Percentiles rank a stretch among this genome's conserved stretches.
Evolutionary conservation across 1,284 basidiomycete genomes (phyloP).

Genomic region (Coniferiporia sulphurascens): DNA sequence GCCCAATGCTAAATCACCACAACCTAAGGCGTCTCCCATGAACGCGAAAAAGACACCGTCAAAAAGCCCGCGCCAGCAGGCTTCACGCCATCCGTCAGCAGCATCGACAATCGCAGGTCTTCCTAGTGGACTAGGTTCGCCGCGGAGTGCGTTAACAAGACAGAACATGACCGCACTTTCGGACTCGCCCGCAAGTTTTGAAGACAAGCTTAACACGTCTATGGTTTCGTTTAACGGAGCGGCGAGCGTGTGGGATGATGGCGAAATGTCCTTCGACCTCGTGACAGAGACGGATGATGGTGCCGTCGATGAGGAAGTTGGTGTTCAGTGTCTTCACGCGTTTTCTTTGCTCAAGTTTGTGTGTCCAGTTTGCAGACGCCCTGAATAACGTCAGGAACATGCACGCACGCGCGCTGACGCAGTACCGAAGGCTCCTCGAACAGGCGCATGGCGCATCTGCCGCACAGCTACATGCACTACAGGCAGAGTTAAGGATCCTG

Average conservation of each 20-base stretch:
- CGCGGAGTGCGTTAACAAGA: conserved; percentile 16
- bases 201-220: conserved; percentile 9
- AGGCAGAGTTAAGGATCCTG: conserved; percentile 63
- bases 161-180: conserved; percentile 12
- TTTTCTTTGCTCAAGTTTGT: neutral
- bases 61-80: conserved; percentile 3
- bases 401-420: conserved; percentile 60
- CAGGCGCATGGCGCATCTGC: conserved; percentile 70
- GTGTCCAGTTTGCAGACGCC: conserved; percentile 49
- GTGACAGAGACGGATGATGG: conserved; percentile 63
- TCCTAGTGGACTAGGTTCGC: conserved; percentile 19
- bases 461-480: conserved; percentile 72
- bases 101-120: conserved; percentile 15
- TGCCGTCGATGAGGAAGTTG: conserved; percentile 63
- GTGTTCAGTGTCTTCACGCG: conserved; percentile 20
- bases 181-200: conserved; percentile 14
- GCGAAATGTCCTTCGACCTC: conserved; percentile 55
- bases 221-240: conserved; percentile 8
- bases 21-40: neutral
- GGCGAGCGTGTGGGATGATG: conserved; percentile 29
- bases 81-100: conserved; percentile 3
- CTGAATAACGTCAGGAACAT: conserved; percentile 50
- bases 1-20: conserved; percentile 1
- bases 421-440: conserved; percentile 71
- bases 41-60: conserved; percentile 4